phyloP scores from a whole-genome alignment of 805 yeast species.

The Barnettozyma sp. region DNA sequence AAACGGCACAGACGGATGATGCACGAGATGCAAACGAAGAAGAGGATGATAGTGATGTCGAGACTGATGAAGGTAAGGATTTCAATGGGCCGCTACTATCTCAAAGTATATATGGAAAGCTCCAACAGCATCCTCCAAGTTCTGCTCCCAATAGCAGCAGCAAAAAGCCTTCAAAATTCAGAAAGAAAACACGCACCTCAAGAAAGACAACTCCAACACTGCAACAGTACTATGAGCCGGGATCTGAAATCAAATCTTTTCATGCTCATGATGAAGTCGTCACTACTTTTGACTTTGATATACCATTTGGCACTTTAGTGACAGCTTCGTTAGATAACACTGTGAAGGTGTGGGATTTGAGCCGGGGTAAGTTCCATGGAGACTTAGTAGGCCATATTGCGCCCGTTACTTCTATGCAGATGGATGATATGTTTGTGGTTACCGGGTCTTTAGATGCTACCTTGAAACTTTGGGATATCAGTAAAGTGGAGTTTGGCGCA shows the following conservation, averaged over 20 bases:
- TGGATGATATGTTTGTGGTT: slow-evolving; percentile 42
- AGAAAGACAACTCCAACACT: slow-evolving; percentile 55
- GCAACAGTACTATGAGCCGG: slow-evolving; percentile 58
- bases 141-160: slow-evolving; percentile 3
- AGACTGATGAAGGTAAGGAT: no score
- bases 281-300: slow-evolving; percentile 58
- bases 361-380: slow-evolving; percentile 44
- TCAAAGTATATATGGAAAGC: slow-evolving; percentile 39
- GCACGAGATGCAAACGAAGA: slow-evolving; percentile 9
- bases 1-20: slow-evolving; percentile 5
- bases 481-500: slow-evolving; percentile 20
- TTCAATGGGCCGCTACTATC: slow-evolving; percentile 30
- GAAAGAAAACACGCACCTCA: slow-evolving; percentile 25
- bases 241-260: slow-evolving; percentile 44
- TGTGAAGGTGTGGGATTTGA: slow-evolving; percentile 78
- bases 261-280: slow-evolving; percentile 48
- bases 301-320: slow-evolving; percentile 70
- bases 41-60: no score
- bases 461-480: slow-evolving; percentile 53
- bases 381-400: slow-evolving; percentile 55
- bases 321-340: slow-evolving; percentile 74
- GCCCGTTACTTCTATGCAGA: slow-evolving; percentile 51
- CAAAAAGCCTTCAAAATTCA: slow-evolving; percentile 16
- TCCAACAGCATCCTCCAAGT: slow-evolving; percentile 29
- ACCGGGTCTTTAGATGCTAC: slow-evolving; percentile 61